Evolutionary conservation across 1,139 yeast species (phyloP), one percentile per base, ranked within the genome.

Genomic region (Zygosaccharomyces pseudobailii): DNA sequence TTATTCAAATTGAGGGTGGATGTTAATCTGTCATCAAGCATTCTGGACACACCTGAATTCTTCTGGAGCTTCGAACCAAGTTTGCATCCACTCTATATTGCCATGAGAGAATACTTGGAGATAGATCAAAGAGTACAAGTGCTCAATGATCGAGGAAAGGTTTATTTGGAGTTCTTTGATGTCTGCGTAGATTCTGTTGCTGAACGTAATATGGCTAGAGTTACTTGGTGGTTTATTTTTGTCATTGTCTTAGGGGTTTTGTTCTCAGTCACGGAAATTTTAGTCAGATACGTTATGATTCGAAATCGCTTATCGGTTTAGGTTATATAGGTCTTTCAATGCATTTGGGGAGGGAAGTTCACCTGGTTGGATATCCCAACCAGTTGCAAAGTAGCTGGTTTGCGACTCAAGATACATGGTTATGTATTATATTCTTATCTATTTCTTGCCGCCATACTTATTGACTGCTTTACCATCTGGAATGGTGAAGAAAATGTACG

Each of bases 1-100:
- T 70, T 92, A 44, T 90, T 90, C 71, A 90, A 89, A 58, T 68
- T 92, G 28, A 73, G 98, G 41, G 96, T 90, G 6, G 98, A 92
- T 67, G 97, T 92, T 3, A 92, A 92, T 63, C 71, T 92, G 47
- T 84, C 94, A 5, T 87, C 96, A 10, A 87, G 89, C 51, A 90
- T 92, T 22, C 73, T 92, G 48, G 98, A 92, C 62, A 89, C 96
- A 0, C 98, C 98, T 0, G 96, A 87, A 50, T 89, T 88, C 61
- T 92, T 92, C 66, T 92, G 98, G 98, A 87, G 92, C 23, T 80
- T 85, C 52, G 98, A 92, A 67, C 98, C 98, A 3, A 90, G 96
- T 32, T 75, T 92, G 54, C 95, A 90, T 64, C 97, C 97, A 2
- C 71, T 92, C 42, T 92, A 92, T 66, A 76, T 78, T 33, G 97